Base-by-base conservation (phyloP, 305 asterid species). In the Striga hermonthica region DNA sequence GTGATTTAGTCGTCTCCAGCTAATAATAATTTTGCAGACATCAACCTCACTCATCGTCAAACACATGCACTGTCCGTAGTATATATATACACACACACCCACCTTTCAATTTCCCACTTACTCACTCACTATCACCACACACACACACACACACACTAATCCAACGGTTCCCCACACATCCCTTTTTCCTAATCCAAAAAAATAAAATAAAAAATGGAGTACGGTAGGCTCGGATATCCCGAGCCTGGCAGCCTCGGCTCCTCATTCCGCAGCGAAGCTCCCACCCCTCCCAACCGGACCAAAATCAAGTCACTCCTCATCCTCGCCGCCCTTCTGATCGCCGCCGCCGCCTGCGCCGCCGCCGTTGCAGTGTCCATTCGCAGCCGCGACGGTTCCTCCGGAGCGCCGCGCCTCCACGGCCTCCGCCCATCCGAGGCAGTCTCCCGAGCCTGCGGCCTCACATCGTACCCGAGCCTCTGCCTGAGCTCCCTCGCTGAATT, bases 381-480 rank as follows among this genome's bases (percentile, higher is more conserved):
- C 9, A 70, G 53, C 59, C 74, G 57, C 53, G 72, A 73, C 0
- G 69, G 49, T 12, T 64, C 83, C 3, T 58, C 47, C 0, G 72
- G 50, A 1, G 74, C 7, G 14, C 72, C 7, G 65, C 77, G 43
- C 40, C 53, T 84, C 38, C 83, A 43, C 45, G 54, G 31, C 37
- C 83, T 68, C 49, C 86, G 80, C 31, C 96, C 94, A 0, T 76
- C 96, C 1, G 75, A 77, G 38, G 88, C 97, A 9, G 80, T 93
- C 50, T 80, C 99, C 12, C 75, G 50, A 67, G 82, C 94, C 36
- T 93, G 99, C 68, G 68, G 89, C 75, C 75, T 48, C 34, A 84
- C 99, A 15, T 74, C 73, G 37, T 90, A 74, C 78, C 99, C 85
- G 4, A 48, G 11, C 44, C 87, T 93, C 57, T 93, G 99, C 59